Conservation (phyloP, 768 basidiomycete species). For the Macrolepiota dolichaula region DNA sequence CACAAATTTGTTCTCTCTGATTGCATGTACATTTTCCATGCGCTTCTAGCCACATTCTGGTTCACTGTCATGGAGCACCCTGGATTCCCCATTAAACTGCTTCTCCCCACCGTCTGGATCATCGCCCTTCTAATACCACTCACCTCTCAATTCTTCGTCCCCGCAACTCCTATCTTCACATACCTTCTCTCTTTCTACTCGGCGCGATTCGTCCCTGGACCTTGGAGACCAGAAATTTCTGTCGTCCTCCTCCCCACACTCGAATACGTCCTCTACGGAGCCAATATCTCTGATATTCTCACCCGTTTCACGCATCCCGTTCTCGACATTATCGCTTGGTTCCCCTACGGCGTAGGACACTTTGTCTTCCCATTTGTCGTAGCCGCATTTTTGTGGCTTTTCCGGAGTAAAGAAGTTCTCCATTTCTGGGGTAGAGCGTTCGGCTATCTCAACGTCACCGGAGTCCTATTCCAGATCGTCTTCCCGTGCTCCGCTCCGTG, state of each 20-base stretch:
- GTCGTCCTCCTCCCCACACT: constrained; percentile 93
- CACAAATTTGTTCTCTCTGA: constrained; percentile 59
- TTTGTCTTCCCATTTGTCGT: constrained; percentile 86
- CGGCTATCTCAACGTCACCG: constrained; percentile 89
- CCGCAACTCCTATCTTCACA: constrained; percentile 81
- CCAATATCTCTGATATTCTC: constrained; percentile 96
- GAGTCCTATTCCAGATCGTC: constrained; percentile 84
- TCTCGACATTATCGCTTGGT: constrained; percentile 92
- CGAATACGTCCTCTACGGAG: constrained; percentile 93
- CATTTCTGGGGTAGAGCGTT: constrained; percentile 85
- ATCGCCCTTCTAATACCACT: constrained; percentile 75
- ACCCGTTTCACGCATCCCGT: constrained; percentile 91
- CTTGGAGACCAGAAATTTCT: constrained; percentile 77
- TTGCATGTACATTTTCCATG: constrained; percentile 60
- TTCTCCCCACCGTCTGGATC: constrained; percentile 70
- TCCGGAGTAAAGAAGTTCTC: constrained; percentile 76
- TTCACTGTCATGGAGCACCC: constrained; percentile 68
- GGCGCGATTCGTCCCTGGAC: constrained; percentile 77
- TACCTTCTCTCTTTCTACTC: constrained; percentile 89
- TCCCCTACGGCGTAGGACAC: constrained; percentile 95
- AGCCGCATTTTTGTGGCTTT: constrained; percentile 84
- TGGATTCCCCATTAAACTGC: constrained; percentile 67
- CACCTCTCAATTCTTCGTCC: constrained; percentile 87
- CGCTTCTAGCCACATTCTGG: constrained; percentile 66
- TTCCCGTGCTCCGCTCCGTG: constrained; percentile 94